phyloP scores from a whole-genome alignment of 2,329 filamentous ascomycete species.

The Hymenotorrendiella dingleyae region DNA sequence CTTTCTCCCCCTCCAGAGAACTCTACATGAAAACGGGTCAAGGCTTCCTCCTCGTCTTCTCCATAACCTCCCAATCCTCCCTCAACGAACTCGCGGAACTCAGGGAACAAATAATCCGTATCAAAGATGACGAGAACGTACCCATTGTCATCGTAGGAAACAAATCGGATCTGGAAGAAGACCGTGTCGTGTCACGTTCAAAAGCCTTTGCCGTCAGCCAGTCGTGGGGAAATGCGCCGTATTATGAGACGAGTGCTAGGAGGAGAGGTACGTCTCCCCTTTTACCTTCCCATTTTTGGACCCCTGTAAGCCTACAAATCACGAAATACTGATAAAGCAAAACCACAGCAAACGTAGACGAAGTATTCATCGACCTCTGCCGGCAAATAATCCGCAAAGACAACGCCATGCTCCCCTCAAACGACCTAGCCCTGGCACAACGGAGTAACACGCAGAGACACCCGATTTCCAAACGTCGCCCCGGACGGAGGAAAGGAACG shows the following conservation, averaged over 20 bases:
- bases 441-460: too few species aligned
- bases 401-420: slow-evolving; percentile 14
- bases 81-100: slow-evolving; percentile 65
- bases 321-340: not conserved
- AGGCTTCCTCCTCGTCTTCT: slow-evolving; percentile 70
- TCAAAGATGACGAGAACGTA: slow-evolving; percentile 65
- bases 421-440: not conserved
- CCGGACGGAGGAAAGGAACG: slow-evolving; percentile 1
- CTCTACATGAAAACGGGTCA: slow-evolving; percentile 72
- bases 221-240: slow-evolving; percentile 65
- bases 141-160: slow-evolving; percentile 70
- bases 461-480: too few species aligned
- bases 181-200: slow-evolving; percentile 58
- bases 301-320: not conserved
- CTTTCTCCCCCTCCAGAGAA: slow-evolving; percentile 46
- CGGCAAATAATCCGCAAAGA: slow-evolving; percentile 62
- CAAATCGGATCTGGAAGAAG: slow-evolving; percentile 68
- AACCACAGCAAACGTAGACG: slow-evolving; percentile 55
- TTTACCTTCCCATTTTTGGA: not conserved
- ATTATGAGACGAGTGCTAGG: slow-evolving; percentile 66
- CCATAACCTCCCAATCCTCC: slow-evolving; percentile 64
- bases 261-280: slow-evolving; percentile 39
- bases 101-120: slow-evolving; percentile 66
- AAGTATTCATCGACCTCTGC: slow-evolving; percentile 64
- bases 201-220: slow-evolving; percentile 62